phyloP scores from a whole-genome alignment of 768 basidiomycete species.

The Lactifluus rugatus region DNA sequence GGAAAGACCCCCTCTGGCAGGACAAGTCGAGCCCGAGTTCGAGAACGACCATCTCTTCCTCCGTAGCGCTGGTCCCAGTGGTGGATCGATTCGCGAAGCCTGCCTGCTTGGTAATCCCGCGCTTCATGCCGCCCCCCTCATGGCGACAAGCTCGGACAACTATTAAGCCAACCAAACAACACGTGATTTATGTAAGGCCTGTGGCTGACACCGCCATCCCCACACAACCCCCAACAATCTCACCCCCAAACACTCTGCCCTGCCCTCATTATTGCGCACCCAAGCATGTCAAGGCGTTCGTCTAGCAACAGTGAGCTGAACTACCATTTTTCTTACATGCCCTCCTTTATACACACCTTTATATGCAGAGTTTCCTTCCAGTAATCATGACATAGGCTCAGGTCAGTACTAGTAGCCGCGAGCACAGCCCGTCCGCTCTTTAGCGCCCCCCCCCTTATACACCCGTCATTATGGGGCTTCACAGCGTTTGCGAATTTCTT shows the following conservation, averaged over 20 bases:
- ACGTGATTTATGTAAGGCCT: neutral
- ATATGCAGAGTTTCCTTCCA: neutral
- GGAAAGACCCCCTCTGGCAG: neutral
- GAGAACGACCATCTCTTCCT: too few species aligned
- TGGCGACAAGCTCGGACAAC: slow-evolving; percentile 9
- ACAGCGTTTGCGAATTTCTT: slow-evolving; percentile 11
- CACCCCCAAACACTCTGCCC: too few species aligned
- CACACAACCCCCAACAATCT: neutral
- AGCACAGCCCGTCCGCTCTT: neutral
- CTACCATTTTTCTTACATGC: neutral
- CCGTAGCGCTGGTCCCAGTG: too few species aligned
- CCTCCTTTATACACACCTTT: neutral
- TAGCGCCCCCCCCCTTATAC: neutral
- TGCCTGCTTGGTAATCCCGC: neutral
- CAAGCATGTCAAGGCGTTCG: neutral
- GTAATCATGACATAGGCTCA: neutral
- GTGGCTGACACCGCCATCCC: too few species aligned
- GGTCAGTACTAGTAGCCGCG: neutral
- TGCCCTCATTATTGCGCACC: too few species aligned
- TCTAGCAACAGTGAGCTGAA: neutral
- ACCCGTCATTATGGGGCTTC: too few species aligned
- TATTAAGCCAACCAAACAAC: neutral
- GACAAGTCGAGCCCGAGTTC: too few species aligned
- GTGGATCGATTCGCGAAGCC: neutral
- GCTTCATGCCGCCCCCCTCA: neutral